phyloP scores from a whole-genome alignment of 257 asterid species.

The Solanum lignicaule region DNA sequence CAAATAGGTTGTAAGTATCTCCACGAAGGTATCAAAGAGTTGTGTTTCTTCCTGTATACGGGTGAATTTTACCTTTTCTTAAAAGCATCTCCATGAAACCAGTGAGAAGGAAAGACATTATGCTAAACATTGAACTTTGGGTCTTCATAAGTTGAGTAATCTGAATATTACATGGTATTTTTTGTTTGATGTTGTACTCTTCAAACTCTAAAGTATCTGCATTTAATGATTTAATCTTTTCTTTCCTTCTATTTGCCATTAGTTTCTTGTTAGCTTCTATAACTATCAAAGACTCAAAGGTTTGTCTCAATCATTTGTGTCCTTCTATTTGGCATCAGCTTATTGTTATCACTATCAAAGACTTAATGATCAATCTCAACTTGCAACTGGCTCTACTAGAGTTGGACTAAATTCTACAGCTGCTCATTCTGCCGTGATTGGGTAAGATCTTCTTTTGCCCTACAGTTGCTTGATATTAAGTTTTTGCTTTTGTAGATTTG shows the following conservation, averaged over 20 bases:
- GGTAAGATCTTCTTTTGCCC: not conserved
- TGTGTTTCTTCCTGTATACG: not conserved
- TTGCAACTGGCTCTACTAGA: not conserved
- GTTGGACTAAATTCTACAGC: not conserved
- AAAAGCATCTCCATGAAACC: not conserved
- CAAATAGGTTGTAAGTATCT: not conserved
- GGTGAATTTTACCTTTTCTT: not conserved
- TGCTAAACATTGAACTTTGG: not conserved
- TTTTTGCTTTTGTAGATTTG: not conserved
- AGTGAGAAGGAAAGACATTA: not conserved
- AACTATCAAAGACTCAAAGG: not conserved
- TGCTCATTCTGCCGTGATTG: not conserved
- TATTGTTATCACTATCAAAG: not conserved
- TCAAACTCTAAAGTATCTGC: not conserved
- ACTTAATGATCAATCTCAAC: not conserved
- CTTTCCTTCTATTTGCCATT: not conserved
- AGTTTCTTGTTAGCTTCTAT: not conserved
- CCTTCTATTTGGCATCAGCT: not conserved
- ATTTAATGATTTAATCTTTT: not conserved
- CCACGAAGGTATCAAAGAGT: not conserved
- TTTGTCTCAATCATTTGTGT: not conserved
- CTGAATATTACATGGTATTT: not conserved
- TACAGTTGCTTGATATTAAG: not conserved
- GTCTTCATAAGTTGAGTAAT: not conserved
- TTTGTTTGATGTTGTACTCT: not conserved